Conservation (phyloP, 306 rosid species). For the Adenanthera pavonina region DNA sequence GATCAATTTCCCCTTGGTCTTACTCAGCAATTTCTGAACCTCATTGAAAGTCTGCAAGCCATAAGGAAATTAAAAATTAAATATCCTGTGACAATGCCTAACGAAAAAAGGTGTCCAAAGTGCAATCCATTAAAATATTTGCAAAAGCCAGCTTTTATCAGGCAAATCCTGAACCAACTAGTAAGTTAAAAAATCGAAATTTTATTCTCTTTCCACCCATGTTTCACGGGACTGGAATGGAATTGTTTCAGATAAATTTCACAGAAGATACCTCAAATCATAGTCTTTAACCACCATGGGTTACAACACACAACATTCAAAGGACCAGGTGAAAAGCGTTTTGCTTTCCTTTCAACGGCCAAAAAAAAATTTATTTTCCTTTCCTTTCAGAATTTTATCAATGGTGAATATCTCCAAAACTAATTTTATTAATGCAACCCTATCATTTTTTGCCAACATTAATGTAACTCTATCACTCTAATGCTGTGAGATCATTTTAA, state of each 20-base stretch:
- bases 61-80: background rate
- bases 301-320: background rate
- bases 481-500: background rate
- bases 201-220: background rate
- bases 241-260: background rate
- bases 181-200: background rate
- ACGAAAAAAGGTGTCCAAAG: background rate
- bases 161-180: background rate
- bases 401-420: background rate
- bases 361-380: no score
- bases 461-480: background rate
- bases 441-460: no score
- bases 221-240: background rate
- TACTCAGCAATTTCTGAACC: constrained; percentile 81
- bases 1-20: constrained; percentile 83
- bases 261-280: background rate
- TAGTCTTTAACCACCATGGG: background rate
- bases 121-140: constrained; percentile 41
- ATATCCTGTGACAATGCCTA: background rate
- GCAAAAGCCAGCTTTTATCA: constrained; percentile 13
- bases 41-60: constrained; percentile 86
- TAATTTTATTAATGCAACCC: background rate
- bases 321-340: background rate
- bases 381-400: background rate
- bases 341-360: background rate